phyloP scores from a whole-genome alignment of 2,329 filamentous ascomycete species.

The Esteya vermicola region DNA sequence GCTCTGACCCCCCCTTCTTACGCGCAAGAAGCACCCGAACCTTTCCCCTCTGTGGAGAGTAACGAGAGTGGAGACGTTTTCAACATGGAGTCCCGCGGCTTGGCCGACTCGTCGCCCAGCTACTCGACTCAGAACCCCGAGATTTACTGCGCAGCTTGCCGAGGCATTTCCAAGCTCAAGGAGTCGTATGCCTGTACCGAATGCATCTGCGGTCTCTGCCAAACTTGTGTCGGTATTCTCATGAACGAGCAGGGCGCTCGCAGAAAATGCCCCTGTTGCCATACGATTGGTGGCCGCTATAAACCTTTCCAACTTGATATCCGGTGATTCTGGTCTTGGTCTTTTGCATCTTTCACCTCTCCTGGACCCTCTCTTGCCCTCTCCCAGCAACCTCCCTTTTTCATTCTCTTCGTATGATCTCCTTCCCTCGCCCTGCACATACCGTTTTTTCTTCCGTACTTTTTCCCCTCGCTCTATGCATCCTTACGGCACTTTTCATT shows the following conservation, averaged over 20 bases:
- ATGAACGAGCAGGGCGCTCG: constrained; percentile 62
- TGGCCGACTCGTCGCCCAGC: constrained; percentile 57
- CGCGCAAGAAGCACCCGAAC: constrained; percentile 53
- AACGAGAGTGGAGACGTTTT: constrained; percentile 58
- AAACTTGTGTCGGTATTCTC: constrained; percentile 70
- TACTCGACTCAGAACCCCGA: constrained; percentile 65
- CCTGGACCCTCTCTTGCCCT: too few species aligned
- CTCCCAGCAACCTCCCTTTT: background rate
- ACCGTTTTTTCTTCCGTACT: background rate
- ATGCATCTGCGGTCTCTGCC: constrained; percentile 87
- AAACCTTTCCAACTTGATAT: constrained; percentile 80
- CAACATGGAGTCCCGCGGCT: constrained; percentile 50
- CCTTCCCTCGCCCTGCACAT: background rate
- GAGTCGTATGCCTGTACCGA: constrained; percentile 91
- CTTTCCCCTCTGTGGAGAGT: constrained; percentile 83
- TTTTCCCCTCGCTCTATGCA: background rate
- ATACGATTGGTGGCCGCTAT: constrained; percentile 64
- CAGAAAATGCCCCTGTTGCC: constrained; percentile 66
- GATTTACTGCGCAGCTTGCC: constrained; percentile 86
- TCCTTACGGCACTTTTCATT: background rate
- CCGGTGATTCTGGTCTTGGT: constrained; percentile 30
- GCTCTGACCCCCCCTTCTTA: constrained; percentile 73
- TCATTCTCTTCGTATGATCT: background rate
- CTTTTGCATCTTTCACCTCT: background rate
- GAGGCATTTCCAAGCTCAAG: constrained; percentile 59